Conservation (phyloP, 2,329 filamentous ascomycete genomes). For the Fusarium drepaniforme region DNA sequence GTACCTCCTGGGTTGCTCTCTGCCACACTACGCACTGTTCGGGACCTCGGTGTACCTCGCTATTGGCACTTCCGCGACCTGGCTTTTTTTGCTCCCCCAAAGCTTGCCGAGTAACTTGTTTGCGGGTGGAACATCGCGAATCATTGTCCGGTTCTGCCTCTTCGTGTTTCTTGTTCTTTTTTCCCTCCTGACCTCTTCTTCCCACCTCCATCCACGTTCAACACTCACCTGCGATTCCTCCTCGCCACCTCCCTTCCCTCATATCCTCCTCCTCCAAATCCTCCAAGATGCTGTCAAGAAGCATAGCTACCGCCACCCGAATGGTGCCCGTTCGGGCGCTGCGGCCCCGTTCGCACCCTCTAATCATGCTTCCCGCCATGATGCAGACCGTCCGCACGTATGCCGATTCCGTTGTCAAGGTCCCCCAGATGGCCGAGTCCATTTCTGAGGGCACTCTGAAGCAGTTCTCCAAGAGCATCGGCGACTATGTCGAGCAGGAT, state of each 20-base stretch:
- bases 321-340: constrained; percentile 57
- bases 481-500: constrained; percentile 93
- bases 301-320: constrained; percentile 57
- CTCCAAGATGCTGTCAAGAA: constrained; percentile 58
- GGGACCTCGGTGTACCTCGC: constrained; percentile 20
- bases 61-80: constrained; percentile 7
- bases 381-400: constrained; percentile 71
- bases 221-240: constrained; percentile 13
- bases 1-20: constrained; percentile 28
- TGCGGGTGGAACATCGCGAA: constrained; percentile 27
- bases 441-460: constrained; percentile 98
- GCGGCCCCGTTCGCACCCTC: constrained; percentile 45
- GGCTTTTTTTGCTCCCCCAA: constrained; percentile 24
- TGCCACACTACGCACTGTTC: neutral
- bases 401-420: constrained; percentile 90
- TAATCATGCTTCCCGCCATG: constrained; percentile 61
- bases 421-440: constrained; percentile 98
- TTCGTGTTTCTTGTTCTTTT: constrained; percentile 27
- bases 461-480: constrained; percentile 92
- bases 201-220: constrained; percentile 23
- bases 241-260: constrained; percentile 1
- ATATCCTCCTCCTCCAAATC: constrained; percentile 8
- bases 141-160: constrained; percentile 36
- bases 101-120: constrained; percentile 31
- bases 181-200: constrained; percentile 35